A percentile compares a stretch with the other conserved stretches of the same genome.
These are phyloP conservation scores for Suhomyces maxii DNA, from an alignment of 1,139 yeast species.

Conservation along the genomic window DNA sequence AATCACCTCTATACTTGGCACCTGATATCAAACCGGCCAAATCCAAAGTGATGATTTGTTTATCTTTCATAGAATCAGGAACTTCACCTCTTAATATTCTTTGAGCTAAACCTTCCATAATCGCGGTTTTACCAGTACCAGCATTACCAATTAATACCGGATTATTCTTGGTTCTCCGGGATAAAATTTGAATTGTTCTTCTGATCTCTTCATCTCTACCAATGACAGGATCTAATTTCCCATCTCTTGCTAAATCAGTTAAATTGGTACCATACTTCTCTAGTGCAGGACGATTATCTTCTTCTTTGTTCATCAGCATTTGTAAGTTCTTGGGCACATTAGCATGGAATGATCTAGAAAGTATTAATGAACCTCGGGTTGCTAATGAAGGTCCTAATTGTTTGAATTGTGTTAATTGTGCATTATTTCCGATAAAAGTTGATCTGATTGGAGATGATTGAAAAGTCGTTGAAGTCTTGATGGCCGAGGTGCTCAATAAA, in stretches of 20 bases:
- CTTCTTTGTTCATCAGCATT: slow-evolving; percentile 48
- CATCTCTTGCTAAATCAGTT: slow-evolving; percentile 82
- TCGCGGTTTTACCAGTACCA: slow-evolving; percentile 97
- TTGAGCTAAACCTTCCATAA: slow-evolving; percentile 95
- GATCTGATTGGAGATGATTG: neutral
- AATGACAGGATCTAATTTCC: slow-evolving; percentile 93
- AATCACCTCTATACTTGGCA: slow-evolving; percentile 93
- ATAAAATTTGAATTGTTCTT: slow-evolving; percentile 86
- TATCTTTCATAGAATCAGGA: slow-evolving; percentile 88
- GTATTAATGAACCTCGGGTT: neutral
- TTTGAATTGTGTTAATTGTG: too few relatives aligned
- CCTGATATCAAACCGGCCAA: slow-evolving; percentile 90
- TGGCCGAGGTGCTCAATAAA: neutral
- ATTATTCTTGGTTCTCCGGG: slow-evolving; percentile 90
- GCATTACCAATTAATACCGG: slow-evolving; percentile 95
- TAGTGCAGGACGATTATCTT: slow-evolving; percentile 70
- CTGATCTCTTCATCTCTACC: slow-evolving; percentile 96
- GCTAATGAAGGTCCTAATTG: neutral
- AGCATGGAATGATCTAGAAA: slow-evolving; percentile 17
- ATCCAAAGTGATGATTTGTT: slow-evolving; percentile 80
- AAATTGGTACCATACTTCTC: slow-evolving; percentile 87
- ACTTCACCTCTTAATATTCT: slow-evolving; percentile 88
- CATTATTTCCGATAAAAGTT: neutral
- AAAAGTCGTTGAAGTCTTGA: neutral
- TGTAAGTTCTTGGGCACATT: slow-evolving; percentile 24